phyloP scores from a whole-genome alignment of 192 early-diverging fungal genomes.

The Gryganskiella cystojenkinii region DNA sequence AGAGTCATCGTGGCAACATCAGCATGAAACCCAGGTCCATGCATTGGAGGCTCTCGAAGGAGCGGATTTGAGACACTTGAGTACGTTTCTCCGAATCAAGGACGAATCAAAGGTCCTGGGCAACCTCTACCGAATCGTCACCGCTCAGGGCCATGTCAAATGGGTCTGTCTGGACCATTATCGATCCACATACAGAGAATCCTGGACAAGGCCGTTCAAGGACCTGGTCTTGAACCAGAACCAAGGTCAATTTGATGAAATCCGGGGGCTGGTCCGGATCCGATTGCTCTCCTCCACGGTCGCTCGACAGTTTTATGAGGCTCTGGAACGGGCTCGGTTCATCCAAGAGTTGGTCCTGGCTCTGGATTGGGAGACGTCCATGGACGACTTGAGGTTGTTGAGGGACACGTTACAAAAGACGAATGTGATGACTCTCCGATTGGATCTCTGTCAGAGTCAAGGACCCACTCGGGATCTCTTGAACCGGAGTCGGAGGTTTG shows the following conservation, averaged over 20 bases:
- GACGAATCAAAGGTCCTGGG: conserved; percentile 25
- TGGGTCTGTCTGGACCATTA: conserved; percentile 41
- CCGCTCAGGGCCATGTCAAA: conserved; percentile 28
- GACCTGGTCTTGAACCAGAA: too few relatives aligned
- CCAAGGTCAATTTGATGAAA: conserved; percentile 15
- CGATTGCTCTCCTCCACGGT: conserved; percentile 6
- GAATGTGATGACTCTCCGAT: conserved; percentile 12
- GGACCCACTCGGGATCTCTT: conserved; percentile 24
- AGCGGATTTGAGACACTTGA: conserved; percentile 22
- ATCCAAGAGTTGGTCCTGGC: conserved; percentile 23
- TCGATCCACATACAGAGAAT: background rate
- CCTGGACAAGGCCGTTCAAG: too few relatives aligned
- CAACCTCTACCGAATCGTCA: conserved; percentile 25
- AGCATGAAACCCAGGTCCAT: background rate
- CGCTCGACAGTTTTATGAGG: conserved; percentile 24
- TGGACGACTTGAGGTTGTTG: conserved; percentile 19
- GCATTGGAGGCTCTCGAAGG: conserved; percentile 23
- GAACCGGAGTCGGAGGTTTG: conserved; percentile 18
- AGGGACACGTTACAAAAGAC: conserved; percentile 10
- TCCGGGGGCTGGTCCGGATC: conserved; percentile 10
- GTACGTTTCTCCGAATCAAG: conserved; percentile 13
- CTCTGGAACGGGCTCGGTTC: conserved; percentile 17
- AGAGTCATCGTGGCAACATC: too few relatives aligned
- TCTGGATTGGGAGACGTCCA: conserved; percentile 25
- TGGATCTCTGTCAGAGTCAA: conserved; percentile 16